Evolutionary conservation across 1,284 basidiomycete genomes (phyloP).

Genomic region (Singerocomus inundabilis): DNA sequence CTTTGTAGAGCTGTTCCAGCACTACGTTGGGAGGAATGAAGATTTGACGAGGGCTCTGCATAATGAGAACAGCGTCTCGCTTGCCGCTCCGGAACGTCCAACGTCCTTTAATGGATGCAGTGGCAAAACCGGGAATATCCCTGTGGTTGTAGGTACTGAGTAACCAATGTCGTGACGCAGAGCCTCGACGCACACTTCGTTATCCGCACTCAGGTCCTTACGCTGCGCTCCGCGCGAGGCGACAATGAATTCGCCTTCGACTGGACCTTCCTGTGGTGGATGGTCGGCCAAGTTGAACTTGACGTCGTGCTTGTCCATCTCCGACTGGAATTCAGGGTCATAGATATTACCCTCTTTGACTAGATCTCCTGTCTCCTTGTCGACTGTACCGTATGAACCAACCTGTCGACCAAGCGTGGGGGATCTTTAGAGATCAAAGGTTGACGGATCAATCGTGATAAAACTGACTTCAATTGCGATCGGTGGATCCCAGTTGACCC

Average conservation of each 20-base stretch:
- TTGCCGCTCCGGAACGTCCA: slow-evolving; percentile 22
- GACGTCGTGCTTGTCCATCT: slow-evolving; percentile 14
- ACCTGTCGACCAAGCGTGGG: slow-evolving; percentile 18
- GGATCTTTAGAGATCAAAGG: not conserved
- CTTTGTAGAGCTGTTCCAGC: slow-evolving; percentile 20
- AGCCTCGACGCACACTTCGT: slow-evolving; percentile 10
- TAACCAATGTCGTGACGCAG: not conserved
- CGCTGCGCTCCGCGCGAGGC: slow-evolving; percentile 13
- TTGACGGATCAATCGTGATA: not conserved
- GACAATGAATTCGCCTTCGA: slow-evolving; percentile 26
- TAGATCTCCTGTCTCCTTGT: slow-evolving; percentile 23
- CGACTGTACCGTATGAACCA: slow-evolving; percentile 25
- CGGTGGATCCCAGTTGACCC: slow-evolving; percentile 30
- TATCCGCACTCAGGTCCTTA: slow-evolving; percentile 2
- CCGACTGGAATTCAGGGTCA: slow-evolving; percentile 21
- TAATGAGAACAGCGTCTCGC: slow-evolving; percentile 20
- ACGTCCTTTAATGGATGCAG: slow-evolving; percentile 15
- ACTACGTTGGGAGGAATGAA: slow-evolving; percentile 18
- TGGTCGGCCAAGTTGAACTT: slow-evolving; percentile 19
- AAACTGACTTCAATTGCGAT: slow-evolving; percentile 19
- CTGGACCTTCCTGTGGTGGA: slow-evolving; percentile 13
- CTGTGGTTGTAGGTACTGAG: slow-evolving; percentile 1
- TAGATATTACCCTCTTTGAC: slow-evolving; percentile 30
- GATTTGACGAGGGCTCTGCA: slow-evolving; percentile 23
- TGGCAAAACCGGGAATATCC: slow-evolving; percentile 6